These are phyloP conservation scores for Neurospora sp. DNA, from an alignment of 495 filamentous ascomycete species.

Conservation along the genomic window DNA sequence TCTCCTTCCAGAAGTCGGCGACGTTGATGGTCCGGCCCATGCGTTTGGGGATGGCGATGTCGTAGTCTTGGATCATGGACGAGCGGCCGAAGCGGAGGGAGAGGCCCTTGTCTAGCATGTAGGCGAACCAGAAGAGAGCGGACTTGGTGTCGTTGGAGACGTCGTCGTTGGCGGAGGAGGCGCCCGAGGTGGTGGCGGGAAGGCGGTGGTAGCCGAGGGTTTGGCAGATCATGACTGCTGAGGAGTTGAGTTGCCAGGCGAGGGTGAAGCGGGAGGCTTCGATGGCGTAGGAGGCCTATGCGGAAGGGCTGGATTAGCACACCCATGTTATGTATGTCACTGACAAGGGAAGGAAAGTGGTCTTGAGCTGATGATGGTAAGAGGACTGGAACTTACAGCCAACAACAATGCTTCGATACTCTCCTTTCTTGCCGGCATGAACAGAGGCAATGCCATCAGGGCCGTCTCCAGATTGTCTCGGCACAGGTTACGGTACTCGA, in stretches of 20 bases:
- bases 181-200: constrained; percentile 28
- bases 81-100: constrained; percentile 56
- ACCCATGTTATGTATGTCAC: background rate
- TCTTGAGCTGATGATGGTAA: too few relatives aligned
- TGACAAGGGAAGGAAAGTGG: background rate
- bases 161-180: constrained; percentile 12
- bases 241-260: constrained; percentile 50
- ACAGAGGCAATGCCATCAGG: constrained; percentile 44
- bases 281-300: constrained; percentile 41
- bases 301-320: background rate
- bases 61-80: constrained; percentile 51
- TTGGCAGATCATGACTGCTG: constrained; percentile 50
- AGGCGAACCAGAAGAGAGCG: constrained; percentile 53
- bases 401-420: constrained; percentile 50
- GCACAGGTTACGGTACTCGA: constrained; percentile 35
- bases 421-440: constrained; percentile 47
- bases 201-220: constrained; percentile 54
- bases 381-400: constrained; percentile 29
- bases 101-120: constrained; percentile 49
- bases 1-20: constrained; percentile 21
- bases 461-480: constrained; percentile 49
- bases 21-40: constrained; percentile 21
- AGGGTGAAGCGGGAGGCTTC: constrained; percentile 55
- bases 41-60: constrained; percentile 43
- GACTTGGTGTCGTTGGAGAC: constrained; percentile 34